Evolutionary conservation across 2,329 filamentous ascomycete genomes (phyloP).

Genomic region (Dothideomycetes sp.): DNA sequence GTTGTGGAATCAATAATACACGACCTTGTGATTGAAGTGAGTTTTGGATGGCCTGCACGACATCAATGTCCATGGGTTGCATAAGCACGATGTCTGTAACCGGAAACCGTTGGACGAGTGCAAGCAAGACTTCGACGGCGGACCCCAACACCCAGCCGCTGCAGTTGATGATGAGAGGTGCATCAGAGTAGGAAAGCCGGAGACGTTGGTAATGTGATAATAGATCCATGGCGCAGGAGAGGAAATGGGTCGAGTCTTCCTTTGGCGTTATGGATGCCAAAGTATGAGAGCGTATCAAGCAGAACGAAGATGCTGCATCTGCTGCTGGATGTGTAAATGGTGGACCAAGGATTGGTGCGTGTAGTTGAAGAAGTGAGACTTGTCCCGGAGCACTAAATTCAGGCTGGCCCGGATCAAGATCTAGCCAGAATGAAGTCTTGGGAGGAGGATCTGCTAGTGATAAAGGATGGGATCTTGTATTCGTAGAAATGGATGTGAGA

Average conservation of each 20-base stretch:
- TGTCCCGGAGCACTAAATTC: conserved; percentile 63
- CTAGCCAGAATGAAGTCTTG: conserved; percentile 43
- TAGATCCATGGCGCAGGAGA: conserved; percentile 53
- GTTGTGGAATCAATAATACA: conserved; percentile 48
- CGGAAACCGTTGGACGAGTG: conserved; percentile 42
- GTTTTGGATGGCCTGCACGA: conserved; percentile 36
- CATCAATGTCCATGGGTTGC: conserved; percentile 32
- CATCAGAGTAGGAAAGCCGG: conserved; percentile 26
- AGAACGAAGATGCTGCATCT: conserved; percentile 11
- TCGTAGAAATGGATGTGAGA: conserved; percentile 35
- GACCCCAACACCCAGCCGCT: conserved; percentile 64
- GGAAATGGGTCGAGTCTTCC: conserved; percentile 56
- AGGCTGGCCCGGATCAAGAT: conserved; percentile 68
- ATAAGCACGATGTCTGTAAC: conserved; percentile 59
- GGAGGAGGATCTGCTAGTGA: not conserved
- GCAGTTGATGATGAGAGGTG: conserved; percentile 60
- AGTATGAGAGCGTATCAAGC: conserved; percentile 49
- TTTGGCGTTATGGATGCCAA: conserved; percentile 55
- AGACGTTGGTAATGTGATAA: conserved; percentile 45
- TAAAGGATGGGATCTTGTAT: too few relatives aligned
- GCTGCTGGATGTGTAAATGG: conserved; percentile 52
- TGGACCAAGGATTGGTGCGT: conserved; percentile 51
- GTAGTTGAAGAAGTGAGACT: conserved; percentile 54
- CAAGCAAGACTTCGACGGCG: conserved; percentile 52
- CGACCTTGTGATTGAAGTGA: conserved; percentile 24